Evolutionary conservation across 1,284 basidiomycete genomes (phyloP).

Genomic region (Taiwanofungus camphoratus): DNA sequence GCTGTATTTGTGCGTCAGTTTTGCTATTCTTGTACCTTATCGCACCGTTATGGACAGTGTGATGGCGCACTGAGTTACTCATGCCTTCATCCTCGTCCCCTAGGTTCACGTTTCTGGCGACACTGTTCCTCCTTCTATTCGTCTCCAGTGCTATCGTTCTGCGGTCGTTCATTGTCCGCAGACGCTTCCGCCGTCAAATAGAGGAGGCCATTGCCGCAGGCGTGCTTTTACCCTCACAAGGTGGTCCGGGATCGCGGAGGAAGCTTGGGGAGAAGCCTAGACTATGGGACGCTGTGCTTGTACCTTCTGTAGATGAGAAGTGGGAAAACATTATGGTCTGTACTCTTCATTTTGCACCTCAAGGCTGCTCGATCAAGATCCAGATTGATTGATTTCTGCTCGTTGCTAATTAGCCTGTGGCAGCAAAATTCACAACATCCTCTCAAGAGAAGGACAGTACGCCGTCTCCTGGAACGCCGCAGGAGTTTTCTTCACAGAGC

Average conservation of each 20-base stretch:
- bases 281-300: constrained; percentile 47
- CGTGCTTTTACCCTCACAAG: constrained; percentile 32
- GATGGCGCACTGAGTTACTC: too few relatives aligned
- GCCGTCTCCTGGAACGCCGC: constrained; percentile 1
- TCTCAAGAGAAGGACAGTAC: constrained; percentile 6
- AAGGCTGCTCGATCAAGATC: background rate
- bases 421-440: constrained; percentile 16
- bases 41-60: too few relatives aligned
- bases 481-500: background rate
- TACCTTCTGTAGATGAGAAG: constrained; percentile 26
- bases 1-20: constrained; percentile 24
- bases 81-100: constrained; percentile 5
- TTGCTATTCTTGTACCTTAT: too few relatives aligned
- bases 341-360: background rate
- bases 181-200: constrained; percentile 46
- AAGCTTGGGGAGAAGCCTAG: constrained; percentile 45
- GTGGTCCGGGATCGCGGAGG: constrained; percentile 32
- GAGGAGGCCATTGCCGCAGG: constrained; percentile 47
- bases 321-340: constrained; percentile 50
- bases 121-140: constrained; percentile 57
- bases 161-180: constrained; percentile 56
- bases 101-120: constrained; percentile 68
- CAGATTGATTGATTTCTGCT: background rate
- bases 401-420: constrained; percentile 16
- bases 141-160: constrained; percentile 60